phyloP scores from a whole-genome alignment of 768 basidiomycete genomes.

The Lactarius tabidus region DNA sequence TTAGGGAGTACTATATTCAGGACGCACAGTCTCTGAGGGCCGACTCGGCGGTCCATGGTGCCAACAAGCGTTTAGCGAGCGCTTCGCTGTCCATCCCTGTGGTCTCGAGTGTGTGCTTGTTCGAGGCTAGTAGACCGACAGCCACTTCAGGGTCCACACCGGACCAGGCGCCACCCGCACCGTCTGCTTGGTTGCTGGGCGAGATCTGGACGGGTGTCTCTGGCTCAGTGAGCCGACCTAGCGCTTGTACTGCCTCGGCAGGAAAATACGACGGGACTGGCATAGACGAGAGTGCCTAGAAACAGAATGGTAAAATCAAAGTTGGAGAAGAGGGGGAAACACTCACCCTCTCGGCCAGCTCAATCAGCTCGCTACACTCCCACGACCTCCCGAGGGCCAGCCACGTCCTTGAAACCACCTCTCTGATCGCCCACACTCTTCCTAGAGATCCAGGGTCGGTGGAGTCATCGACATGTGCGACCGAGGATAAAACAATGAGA shows the following conservation, averaged over 20 bases:
- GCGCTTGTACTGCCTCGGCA: neutral
- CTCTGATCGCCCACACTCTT: slow-evolving; percentile 54
- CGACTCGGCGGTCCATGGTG: slow-evolving; percentile 64
- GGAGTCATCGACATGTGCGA: slow-evolving; percentile 42
- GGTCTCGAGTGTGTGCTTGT: slow-evolving; percentile 17
- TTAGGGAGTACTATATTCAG: neutral
- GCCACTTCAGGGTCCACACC: slow-evolving; percentile 17
- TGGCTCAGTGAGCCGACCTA: slow-evolving; percentile 11
- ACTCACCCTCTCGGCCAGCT: slow-evolving; percentile 54
- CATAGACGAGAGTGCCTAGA: slow-evolving; percentile 18
- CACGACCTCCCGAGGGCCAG: slow-evolving; percentile 64
- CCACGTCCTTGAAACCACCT: slow-evolving; percentile 64
- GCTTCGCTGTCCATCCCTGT: slow-evolving; percentile 23
- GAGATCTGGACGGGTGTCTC: slow-evolving; percentile 15
- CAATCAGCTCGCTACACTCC: slow-evolving; percentile 53
- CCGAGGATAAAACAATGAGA: slow-evolving; percentile 68
- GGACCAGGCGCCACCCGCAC: slow-evolving; percentile 8
- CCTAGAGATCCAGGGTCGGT: slow-evolving; percentile 38
- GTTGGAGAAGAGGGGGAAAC: neutral
- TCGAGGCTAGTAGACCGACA: slow-evolving; percentile 8
- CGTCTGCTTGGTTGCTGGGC: slow-evolving; percentile 1
- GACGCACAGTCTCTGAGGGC: slow-evolving; percentile 77
- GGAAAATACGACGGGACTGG: slow-evolving; percentile 17
- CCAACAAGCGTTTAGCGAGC: slow-evolving; percentile 20
- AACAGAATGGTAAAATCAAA: neutral